A percentile compares a stretch with the other conserved stretches of the same genome.
phyloP scores from a whole-genome alignment of 495 filamentous ascomycete species.

The Niebla homalea region DNA sequence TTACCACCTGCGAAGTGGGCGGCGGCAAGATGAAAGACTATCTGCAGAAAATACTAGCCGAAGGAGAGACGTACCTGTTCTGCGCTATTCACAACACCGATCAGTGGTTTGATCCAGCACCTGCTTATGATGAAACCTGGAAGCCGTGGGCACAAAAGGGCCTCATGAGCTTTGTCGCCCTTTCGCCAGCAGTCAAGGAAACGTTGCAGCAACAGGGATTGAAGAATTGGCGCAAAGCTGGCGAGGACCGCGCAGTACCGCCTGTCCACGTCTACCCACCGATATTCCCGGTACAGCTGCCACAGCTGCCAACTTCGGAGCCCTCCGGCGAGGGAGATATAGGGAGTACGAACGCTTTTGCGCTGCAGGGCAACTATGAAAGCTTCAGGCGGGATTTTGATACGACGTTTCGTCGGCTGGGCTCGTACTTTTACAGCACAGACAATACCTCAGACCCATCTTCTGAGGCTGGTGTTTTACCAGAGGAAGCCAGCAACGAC shows the following conservation, averaged over 20 bases:
- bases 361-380: slow-evolving; percentile 17
- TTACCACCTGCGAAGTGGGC: slow-evolving; percentile 18
- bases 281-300: slow-evolving; percentile 12
- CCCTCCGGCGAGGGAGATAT: slow-evolving; percentile 4
- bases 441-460: too few species aligned
- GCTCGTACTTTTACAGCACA: background rate
- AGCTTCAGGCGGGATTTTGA: slow-evolving; percentile 13
- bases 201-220: slow-evolving; percentile 10
- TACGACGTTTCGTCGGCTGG: background rate
- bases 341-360: slow-evolving; percentile 5
- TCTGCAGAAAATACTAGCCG: slow-evolving; percentile 8
- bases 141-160: slow-evolving; percentile 13
- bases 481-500: background rate
- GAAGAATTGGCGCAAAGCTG: slow-evolving; percentile 8
- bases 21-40: background rate
- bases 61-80: slow-evolving; percentile 16
- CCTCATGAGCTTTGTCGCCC: slow-evolving; percentile 14
- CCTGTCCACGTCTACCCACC: slow-evolving; percentile 1
- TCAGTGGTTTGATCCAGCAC: slow-evolving; percentile 9
- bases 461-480: too few species aligned
- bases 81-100: slow-evolving; percentile 19
- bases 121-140: background rate
- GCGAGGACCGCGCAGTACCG: background rate
- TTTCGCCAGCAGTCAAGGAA: slow-evolving; percentile 14
- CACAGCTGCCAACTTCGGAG: slow-evolving; percentile 1